Conservation (phyloP, 2,329 filamentous ascomycete genomes). For the Diatrype stigma region DNA sequence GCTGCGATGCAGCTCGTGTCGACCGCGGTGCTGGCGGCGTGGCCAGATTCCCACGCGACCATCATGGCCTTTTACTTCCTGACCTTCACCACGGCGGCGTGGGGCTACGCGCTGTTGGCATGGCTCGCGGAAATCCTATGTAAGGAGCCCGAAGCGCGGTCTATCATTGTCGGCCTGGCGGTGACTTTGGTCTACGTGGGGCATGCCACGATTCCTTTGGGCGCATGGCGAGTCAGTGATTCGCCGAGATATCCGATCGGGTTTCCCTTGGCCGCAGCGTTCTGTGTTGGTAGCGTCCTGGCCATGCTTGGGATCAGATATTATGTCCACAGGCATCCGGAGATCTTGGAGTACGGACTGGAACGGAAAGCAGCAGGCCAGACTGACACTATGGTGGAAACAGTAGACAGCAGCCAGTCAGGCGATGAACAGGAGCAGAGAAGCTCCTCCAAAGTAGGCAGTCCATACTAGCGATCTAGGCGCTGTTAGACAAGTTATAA, state of each 20-base stretch:
- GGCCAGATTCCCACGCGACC: constrained; percentile 28
- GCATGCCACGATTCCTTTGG: constrained; percentile 34
- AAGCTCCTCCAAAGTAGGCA: background rate
- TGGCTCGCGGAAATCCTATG: constrained; percentile 32
- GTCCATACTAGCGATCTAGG: background rate
- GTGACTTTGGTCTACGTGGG: constrained; percentile 36
- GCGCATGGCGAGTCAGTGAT: constrained; percentile 31
- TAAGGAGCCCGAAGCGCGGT: constrained; percentile 32
- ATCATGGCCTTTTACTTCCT: constrained; percentile 33
- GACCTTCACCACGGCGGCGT: constrained; percentile 30
- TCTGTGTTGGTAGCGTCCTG: constrained; percentile 27
- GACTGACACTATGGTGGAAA: background rate
- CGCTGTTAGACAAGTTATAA: too few species aligned
- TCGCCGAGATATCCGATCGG: constrained; percentile 33
- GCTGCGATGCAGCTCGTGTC: constrained; percentile 25
- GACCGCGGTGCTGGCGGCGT: constrained; percentile 28
- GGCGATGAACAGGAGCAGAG: background rate
- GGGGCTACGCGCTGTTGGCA: constrained; percentile 30
- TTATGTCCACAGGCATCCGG: constrained; percentile 22
- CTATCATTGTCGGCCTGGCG: constrained; percentile 32
- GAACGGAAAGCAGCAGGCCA: background rate
- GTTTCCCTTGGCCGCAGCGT: constrained; percentile 31
- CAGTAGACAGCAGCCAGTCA: background rate
- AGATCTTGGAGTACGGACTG: constrained; percentile 11
- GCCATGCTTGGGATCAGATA: constrained; percentile 28